Percentiles rank a stretch among this genome's conserved stretches.
Conservation (phyloP, 2,329 filamentous ascomycete species). For the Talaromyces verruculosus region DNA sequence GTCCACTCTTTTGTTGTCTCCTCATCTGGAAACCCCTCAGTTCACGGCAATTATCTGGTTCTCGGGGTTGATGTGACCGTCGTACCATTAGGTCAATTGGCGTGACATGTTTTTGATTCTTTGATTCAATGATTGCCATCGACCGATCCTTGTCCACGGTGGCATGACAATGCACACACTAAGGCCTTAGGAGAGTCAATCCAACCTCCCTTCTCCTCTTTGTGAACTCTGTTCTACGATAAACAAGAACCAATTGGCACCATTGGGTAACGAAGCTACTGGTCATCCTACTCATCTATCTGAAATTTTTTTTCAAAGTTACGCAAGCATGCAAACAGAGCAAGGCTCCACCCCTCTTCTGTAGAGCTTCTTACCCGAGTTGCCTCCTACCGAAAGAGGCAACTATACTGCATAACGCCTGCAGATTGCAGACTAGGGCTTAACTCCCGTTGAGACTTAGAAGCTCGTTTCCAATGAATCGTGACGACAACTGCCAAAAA, state of each 20-base stretch:
- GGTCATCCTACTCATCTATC: neutral
- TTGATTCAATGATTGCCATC: conserved; percentile 16
- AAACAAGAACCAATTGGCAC: conserved; percentile 15
- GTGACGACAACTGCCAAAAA: conserved; percentile 15
- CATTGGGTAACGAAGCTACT: conserved; percentile 6
- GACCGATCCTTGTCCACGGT: conserved; percentile 14
- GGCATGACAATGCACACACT: conserved; percentile 18
- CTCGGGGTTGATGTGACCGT: conserved; percentile 14
- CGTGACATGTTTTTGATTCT: neutral
- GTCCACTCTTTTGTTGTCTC: conserved; percentile 33
- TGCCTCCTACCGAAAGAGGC: conserved; percentile 14
- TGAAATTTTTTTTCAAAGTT: neutral
- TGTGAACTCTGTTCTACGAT: conserved; percentile 9
- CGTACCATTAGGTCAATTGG: conserved; percentile 15
- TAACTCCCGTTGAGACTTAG: conserved; percentile 12
- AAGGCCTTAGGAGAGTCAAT: neutral
- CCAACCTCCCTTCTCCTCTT: conserved; percentile 9
- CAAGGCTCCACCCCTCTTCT: conserved; percentile 4
- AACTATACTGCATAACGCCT: conserved; percentile 19
- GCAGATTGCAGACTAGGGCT: conserved; percentile 15
- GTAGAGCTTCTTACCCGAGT: neutral
- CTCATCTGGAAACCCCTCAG: conserved; percentile 41
- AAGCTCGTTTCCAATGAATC: conserved; percentile 22
- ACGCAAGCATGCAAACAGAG: conserved; percentile 13
- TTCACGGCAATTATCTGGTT: conserved; percentile 23